A percentile compares a stretch with the other conserved stretches of the same genome.
Conservation (phyloP, 2,329 filamentous ascomycete species). For the Pyrenophora graminea region DNA sequence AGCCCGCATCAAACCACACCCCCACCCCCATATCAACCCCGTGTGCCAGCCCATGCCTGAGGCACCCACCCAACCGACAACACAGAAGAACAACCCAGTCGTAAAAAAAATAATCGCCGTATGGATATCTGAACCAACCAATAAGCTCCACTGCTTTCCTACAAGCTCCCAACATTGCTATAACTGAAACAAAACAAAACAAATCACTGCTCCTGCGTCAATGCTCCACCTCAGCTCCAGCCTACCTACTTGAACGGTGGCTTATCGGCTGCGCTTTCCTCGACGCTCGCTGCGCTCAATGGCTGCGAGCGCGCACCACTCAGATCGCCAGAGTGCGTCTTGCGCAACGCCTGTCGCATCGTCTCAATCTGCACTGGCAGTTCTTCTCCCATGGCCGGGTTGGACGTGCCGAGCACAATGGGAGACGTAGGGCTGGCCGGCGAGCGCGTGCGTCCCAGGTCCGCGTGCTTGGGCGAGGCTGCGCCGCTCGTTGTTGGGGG, state of each 20-base stretch:
- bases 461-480: constrained; percentile 71
- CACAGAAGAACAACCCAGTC: background rate
- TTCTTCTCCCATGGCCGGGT: constrained; percentile 65
- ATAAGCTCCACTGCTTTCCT: constrained; percentile 11
- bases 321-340: constrained; percentile 83
- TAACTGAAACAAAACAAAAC: constrained; percentile 7
- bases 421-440: constrained; percentile 63
- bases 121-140: constrained; percentile 34
- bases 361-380: constrained; percentile 88
- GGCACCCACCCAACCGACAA: no score
- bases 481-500: constrained; percentile 78
- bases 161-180: constrained; percentile 2
- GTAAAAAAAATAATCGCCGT: constrained; percentile 16
- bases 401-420: constrained; percentile 54
- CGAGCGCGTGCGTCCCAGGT: constrained; percentile 64
- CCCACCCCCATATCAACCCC: background rate
- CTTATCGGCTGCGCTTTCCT: constrained; percentile 41
- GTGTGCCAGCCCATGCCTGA: background rate
- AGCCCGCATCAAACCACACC: background rate
- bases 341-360: constrained; percentile 85
- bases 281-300: constrained; percentile 46
- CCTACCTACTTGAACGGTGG: constrained; percentile 32
- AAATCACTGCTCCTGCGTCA: constrained; percentile 1
- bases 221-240: constrained; percentile 1
- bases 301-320: constrained; percentile 49